Conservation (phyloP, 2,329 filamentous ascomycete genomes). For the Monascus ruber region DNA sequence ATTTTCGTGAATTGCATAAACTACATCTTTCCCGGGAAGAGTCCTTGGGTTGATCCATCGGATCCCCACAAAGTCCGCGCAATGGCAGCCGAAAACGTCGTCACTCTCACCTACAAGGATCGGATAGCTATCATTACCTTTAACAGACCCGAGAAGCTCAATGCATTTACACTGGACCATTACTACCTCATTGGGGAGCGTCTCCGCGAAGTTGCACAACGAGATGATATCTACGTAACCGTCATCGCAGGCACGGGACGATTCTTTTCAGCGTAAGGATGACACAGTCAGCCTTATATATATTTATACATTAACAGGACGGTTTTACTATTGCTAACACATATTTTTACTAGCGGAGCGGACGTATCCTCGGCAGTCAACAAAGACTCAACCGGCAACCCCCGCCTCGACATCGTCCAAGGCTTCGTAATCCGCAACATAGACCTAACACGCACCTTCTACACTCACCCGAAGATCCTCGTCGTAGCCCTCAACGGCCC, state of each 20-base stretch:
- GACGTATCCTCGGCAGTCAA: slow-evolving; percentile 48
- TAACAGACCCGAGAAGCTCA: slow-evolving; percentile 75
- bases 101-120: slow-evolving; percentile 53
- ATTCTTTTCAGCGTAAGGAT: slow-evolving; percentile 70
- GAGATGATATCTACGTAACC: slow-evolving; percentile 74
- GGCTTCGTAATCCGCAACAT: slow-evolving; percentile 77
- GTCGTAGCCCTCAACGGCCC: slow-evolving; percentile 87
- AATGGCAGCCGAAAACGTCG: slow-evolving; percentile 32
- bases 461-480: slow-evolving; percentile 87
- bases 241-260: slow-evolving; percentile 70
- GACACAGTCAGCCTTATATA: background rate
- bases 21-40: too few species aligned
- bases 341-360: slow-evolving; percentile 50
- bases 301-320: background rate
- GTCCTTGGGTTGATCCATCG: too few species aligned
- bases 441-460: slow-evolving; percentile 80
- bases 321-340: background rate
- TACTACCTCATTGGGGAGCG: slow-evolving; percentile 69
- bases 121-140: slow-evolving; percentile 77
- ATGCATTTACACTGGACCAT: slow-evolving; percentile 58
- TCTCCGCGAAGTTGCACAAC: slow-evolving; percentile 64
- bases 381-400: slow-evolving; percentile 28
- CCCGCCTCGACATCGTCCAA: slow-evolving; percentile 51
- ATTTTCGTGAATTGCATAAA: too few species aligned
- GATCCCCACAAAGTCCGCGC: background rate